Evolutionary conservation across 352 stramenopile species (phyloP).

Genomic region (Pythium folliculosum): DNA sequence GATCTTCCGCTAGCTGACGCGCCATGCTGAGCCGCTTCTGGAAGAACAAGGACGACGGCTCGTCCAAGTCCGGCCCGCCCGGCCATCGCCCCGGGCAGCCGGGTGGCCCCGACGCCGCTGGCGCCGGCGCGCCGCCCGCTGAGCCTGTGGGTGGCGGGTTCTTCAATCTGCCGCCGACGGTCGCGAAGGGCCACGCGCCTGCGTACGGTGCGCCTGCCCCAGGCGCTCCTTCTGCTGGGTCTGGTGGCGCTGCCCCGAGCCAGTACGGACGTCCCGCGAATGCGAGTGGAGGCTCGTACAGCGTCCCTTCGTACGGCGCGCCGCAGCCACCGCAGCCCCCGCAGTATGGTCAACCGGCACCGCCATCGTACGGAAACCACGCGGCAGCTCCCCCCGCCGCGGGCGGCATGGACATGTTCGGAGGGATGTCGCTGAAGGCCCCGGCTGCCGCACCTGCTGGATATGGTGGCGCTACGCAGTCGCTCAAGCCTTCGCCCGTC

Average conservation of each 20-base stretch:
- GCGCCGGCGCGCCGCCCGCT: constrained; percentile 37
- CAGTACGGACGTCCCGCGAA: constrained; percentile 7
- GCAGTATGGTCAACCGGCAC: constrained; percentile 18
- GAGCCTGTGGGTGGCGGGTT: constrained; percentile 65
- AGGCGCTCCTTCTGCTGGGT: neutral
- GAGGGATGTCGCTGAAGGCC: constrained; percentile 67
- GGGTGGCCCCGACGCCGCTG: constrained; percentile 11
- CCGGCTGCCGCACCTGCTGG: constrained; percentile 4
- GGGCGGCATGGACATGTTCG: constrained; percentile 63
- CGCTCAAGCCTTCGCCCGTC: constrained; percentile 19
- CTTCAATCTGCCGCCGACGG: constrained; percentile 82
- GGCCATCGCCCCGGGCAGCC: constrained; percentile 51
- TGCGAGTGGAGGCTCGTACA: constrained; percentile 6
- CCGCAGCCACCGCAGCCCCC: constrained; percentile 17
- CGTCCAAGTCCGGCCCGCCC: constrained; percentile 47
- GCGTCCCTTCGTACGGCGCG: constrained; percentile 23
- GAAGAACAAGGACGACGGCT: constrained; percentile 79
- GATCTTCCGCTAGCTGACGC: neutral
- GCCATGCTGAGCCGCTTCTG: constrained; percentile 83
- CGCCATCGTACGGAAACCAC: constrained; percentile 19
- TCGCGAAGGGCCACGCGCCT: constrained; percentile 42
- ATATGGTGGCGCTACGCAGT: constrained; percentile 21
- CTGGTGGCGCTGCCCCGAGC: neutral
- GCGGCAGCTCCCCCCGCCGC: constrained; percentile 14
- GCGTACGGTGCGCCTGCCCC: constrained; percentile 24